A percentile compares a stretch with the other conserved stretches of the same genome.
Conservation (phyloP, 352 stramenopile species). For the Pythium grandisporangium region DNA sequence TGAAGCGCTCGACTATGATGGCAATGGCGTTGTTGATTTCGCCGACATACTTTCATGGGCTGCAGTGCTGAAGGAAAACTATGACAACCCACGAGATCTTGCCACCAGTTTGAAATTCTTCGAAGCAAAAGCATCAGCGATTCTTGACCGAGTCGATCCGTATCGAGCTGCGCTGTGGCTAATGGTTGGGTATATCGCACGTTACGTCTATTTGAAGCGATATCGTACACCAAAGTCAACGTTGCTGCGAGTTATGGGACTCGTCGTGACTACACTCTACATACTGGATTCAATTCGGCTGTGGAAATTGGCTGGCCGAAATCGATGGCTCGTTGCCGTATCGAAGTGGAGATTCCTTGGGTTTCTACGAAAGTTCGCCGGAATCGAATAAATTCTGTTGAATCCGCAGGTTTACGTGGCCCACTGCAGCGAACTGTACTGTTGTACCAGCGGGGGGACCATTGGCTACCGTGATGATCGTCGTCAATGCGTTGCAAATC, state of each 20-base stretch:
- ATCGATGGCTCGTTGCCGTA: constrained; percentile 9
- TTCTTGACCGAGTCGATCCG: constrained; percentile 8
- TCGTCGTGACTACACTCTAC: constrained; percentile 8
- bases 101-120: constrained; percentile 8
- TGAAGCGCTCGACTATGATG: constrained; percentile 63
- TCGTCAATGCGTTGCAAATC: no score
- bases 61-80: constrained; percentile 59
- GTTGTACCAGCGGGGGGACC: no score
- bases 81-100: constrained; percentile 16
- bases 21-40: constrained; percentile 68
- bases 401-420: no score
- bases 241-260: constrained; percentile 3
- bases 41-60: constrained; percentile 68
- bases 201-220: constrained; percentile 6
- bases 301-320: constrained; percentile 1
- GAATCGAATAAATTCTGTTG: no score
- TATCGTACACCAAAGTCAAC: constrained; percentile 7
- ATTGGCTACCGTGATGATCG: no score
- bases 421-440: no score
- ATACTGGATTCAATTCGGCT: constrained; percentile 6
- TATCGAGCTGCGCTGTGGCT: constrained; percentile 16
- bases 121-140: not conserved
- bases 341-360: no score
- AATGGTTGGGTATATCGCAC: constrained; percentile 8
- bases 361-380: no score